phyloP scores from a whole-genome alignment of 768 basidiomycete genomes.

The Termitomyces sp. region DNA sequence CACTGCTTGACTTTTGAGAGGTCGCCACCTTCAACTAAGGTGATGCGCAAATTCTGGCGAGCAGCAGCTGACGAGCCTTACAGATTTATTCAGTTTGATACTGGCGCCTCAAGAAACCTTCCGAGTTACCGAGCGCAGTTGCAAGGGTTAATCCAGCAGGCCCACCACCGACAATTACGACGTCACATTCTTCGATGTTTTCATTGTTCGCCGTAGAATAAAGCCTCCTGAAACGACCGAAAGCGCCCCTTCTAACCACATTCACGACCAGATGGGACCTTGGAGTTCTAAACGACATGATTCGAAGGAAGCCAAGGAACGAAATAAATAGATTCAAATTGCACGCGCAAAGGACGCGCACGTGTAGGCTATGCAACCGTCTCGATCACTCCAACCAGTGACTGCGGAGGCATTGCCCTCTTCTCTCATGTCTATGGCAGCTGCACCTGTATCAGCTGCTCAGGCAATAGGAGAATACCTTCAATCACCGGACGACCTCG shows the following conservation, averaged over 20 bases:
- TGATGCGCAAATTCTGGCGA: slow-evolving; percentile 54
- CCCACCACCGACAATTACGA: slow-evolving; percentile 94
- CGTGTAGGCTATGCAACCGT: no score
- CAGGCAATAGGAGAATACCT: slow-evolving; percentile 88
- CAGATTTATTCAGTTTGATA: not conserved
- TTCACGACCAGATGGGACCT: not conserved
- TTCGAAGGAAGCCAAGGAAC: not conserved
- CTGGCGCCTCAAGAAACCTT: not conserved
- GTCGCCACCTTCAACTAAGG: slow-evolving; percentile 81
- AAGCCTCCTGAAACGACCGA: not conserved
- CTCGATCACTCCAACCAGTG: slow-evolving; percentile 2
- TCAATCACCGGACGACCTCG: slow-evolving; percentile 90
- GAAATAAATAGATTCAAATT: not conserved
- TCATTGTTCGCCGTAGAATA: slow-evolving; percentile 7
- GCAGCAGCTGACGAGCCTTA: slow-evolving; percentile 53
- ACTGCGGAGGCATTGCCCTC: slow-evolving; percentile 2
- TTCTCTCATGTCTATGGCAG: slow-evolving; percentile 33
- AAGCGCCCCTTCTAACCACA: not conserved
- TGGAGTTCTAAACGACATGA: slow-evolving; percentile 5
- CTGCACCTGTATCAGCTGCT: slow-evolving; percentile 67
- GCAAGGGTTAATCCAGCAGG: slow-evolving; percentile 90
- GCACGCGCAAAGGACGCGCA: slow-evolving; percentile 8
- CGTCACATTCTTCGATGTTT: slow-evolving; percentile 60
- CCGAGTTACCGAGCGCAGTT: slow-evolving; percentile 69
- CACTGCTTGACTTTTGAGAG: slow-evolving; percentile 67